Conservation (phyloP, 2,329 filamentous ascomycete species). For the Hymenoscyphus scutula region DNA sequence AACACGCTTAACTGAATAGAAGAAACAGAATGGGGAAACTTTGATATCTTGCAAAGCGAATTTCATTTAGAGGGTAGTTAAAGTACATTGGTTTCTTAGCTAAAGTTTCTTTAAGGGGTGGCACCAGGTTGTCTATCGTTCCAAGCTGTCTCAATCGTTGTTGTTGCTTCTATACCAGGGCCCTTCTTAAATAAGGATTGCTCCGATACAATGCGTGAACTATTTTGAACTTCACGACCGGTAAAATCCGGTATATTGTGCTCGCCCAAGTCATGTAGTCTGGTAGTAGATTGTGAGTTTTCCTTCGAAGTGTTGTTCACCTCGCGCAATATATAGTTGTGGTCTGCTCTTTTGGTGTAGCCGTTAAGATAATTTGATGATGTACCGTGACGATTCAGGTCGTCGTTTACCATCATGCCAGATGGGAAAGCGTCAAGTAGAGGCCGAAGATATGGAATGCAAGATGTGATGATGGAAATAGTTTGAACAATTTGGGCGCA, state of each 20-base stretch:
- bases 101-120: no score
- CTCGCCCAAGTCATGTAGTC: neutral
- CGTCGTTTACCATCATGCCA: neutral
- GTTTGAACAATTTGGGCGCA: conserved; percentile 1
- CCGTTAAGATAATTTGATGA: neutral
- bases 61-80: no score
- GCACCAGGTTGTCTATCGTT: neutral
- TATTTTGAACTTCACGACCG: neutral
- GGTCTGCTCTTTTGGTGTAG: neutral
- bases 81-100: no score
- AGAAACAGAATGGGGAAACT: no score
- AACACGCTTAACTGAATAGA: no score
- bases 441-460: conserved; percentile 1
- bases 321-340: neutral
- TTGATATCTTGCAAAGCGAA: no score
- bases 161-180: neutral
- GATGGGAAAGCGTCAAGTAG: neutral
- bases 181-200: neutral
- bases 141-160: neutral
- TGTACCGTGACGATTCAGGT: neutral
- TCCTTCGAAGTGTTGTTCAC: neutral
- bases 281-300: neutral
- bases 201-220: neutral
- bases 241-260: neutral
- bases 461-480: neutral